Base-by-base conservation (phyloP, 768 basidiomycete species). In the Macrolepiota albuminosa region DNA sequence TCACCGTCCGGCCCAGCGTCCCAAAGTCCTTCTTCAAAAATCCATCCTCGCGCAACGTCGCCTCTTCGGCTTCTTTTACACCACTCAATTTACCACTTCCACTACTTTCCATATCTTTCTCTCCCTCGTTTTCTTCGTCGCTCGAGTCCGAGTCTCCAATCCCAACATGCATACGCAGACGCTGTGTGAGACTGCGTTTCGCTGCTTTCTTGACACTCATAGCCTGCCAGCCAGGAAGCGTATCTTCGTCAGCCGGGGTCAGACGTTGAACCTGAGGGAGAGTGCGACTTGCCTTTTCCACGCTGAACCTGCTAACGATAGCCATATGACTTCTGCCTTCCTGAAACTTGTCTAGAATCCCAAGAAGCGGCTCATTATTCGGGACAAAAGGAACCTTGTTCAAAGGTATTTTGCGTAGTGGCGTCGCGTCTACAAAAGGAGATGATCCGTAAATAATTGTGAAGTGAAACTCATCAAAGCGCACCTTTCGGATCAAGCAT, bases 321-420 rank as follows among this genome's bases (percentile, higher is more conserved):
- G 93, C 93, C 84, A 96, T 95, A 69, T 96, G 93, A 45, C 89
- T 91, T 34, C 91, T 81, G 4, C 92, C 93, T 68, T 93, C 92
- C 70, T 95, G 93, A 71, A 95, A 95, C 61, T 80, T 88, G 70
- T 95, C 93, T 36, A 95, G 78, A 61, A 94, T 91, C 29, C 89
- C 86, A 14, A 95, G 81, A 0, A 96, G 77, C 26, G 93, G 83
- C 71, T 93, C 91, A 66, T 95, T 93, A 47, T 86, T 88, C 2
- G 93, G 90, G 3, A 95, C 90, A 56, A 89, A 90, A 0, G 88
- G 89, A 6, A 95, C 89, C 67, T 87, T 91, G 73, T 94, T 93
- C 49, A 96, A 76, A 0, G 91, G 91, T 47, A 96, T 84, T 61
- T 86, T 86, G 66, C 90, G 85, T 31, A 96, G 76, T 1, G 93